Percentiles rank a stretch among this genome's conserved stretches.
These are phyloP conservation scores for Aurantiochytrium sp. DNA, from an alignment of 108 stramenopile genomes.

Conservation along the genomic window DNA sequence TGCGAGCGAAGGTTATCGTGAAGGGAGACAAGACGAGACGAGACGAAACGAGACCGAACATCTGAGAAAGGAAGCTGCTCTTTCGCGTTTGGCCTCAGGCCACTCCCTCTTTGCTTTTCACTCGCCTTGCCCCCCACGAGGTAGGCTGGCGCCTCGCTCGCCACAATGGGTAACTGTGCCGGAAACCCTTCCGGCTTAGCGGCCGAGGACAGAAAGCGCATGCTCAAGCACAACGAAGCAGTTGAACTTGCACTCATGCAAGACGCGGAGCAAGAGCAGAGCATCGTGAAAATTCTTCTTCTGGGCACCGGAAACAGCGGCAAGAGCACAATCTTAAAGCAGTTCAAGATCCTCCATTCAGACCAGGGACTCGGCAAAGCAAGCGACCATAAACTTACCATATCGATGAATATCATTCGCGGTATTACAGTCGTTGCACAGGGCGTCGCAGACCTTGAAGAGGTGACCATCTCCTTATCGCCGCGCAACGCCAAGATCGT, in stretches of 20 bases:
- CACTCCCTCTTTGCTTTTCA: no score
- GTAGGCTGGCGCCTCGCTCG: no score
- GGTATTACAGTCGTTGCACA: background rate
- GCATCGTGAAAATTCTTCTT: background rate
- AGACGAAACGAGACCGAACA: no score
- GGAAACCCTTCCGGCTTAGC: background rate
- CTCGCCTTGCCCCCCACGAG: no score
- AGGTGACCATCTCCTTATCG: background rate
- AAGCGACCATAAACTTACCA: background rate
- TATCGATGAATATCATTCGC: background rate
- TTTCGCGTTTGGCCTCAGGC: no score
- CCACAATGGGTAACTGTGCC: background rate
- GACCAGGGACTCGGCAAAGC: background rate
- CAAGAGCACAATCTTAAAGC: background rate
- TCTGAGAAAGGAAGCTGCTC: no score
- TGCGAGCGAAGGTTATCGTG: no score
- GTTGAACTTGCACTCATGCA: background rate
- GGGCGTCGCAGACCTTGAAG: background rate
- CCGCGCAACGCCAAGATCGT: background rate
- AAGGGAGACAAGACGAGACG: no score
- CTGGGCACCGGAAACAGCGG: slow-evolving; percentile 8
- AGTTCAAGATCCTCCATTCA: background rate
- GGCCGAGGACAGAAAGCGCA: background rate
- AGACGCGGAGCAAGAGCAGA: background rate
- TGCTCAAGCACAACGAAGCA: background rate